Evolutionary conservation across 202 grass and related monocot species (phyloP).

Genomic region (Digitaria exilis): DNA sequence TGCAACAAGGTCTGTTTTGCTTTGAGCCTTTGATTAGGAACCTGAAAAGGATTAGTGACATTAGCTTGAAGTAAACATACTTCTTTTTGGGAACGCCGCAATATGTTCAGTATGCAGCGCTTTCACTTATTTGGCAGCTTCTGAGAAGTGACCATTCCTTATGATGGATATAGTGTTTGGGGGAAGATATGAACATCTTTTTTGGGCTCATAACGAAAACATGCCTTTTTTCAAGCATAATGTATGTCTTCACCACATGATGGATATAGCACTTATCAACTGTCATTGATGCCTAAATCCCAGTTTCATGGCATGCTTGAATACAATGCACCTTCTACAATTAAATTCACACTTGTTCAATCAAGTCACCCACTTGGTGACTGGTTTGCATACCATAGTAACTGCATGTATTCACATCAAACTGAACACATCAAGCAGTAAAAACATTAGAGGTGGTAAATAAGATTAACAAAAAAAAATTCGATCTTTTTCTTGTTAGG

Average conservation of each 20-base stretch:
- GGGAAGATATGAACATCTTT: not conserved
- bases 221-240: not conserved
- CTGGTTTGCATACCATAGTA: conserved; percentile 8
- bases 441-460: not conserved
- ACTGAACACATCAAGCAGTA: not conserved
- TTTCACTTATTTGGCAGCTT: conserved; percentile 6
- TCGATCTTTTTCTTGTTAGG: not conserved
- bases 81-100: conserved; percentile 1
- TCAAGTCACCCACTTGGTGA: conserved; percentile 27
- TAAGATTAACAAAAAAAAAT: not conserved
- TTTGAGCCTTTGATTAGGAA: not conserved
- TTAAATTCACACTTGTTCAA: conserved; percentile 32
- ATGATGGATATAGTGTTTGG: not conserved
- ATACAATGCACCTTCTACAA: conserved; percentile 4
- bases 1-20: not conserved
- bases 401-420: not conserved
- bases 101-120: not conserved
- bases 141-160: not conserved
- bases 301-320: not conserved
- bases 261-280: conserved; percentile 20
- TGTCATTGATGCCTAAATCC: conserved; percentile 28
- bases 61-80: not conserved
- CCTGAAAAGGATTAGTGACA: not conserved
- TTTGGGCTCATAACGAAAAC: not conserved
- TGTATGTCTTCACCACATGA: conserved; percentile 23